Percentiles rank a stretch among this genome's conserved stretches.
Conservation (phyloP, 2,329 filamentous ascomycete species). For the Herpotrichia juniperi region DNA sequence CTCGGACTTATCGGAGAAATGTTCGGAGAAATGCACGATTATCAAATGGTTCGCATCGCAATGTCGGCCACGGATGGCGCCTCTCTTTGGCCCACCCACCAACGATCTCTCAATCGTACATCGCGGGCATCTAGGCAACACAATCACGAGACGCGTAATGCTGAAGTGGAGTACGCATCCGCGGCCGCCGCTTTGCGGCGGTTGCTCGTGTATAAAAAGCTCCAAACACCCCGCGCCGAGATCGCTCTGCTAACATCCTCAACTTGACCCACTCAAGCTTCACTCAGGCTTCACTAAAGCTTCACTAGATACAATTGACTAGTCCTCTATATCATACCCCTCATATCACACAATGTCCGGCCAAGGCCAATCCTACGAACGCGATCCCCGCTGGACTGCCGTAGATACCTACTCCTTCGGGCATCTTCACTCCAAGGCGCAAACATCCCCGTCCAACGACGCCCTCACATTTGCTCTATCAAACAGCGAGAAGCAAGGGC, state of each 20-base stretch:
- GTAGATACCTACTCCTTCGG: slow-evolving; percentile 46
- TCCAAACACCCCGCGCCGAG: background rate
- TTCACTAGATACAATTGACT: background rate
- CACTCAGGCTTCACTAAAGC: background rate
- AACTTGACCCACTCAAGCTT: too few relatives aligned
- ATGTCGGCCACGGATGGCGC: background rate
- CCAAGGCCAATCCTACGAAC: slow-evolving; percentile 26
- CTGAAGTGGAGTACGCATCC: background rate
- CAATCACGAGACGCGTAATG: background rate
- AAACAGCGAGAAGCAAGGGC: slow-evolving; percentile 25
- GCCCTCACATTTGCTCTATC: slow-evolving; percentile 30
- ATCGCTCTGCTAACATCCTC: background rate
- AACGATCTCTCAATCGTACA: background rate
- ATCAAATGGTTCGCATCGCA: background rate
- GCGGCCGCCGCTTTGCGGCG: background rate
- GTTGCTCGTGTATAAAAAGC: background rate
- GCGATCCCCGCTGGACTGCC: slow-evolving; percentile 45
- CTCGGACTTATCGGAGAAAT: too few relatives aligned
- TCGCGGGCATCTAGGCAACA: background rate
- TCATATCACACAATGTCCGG: background rate
- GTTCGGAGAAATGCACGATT: slow-evolving; percentile 1
- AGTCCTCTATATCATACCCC: background rate
- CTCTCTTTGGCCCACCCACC: background rate
- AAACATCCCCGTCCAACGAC: slow-evolving; percentile 29
- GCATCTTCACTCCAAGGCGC: slow-evolving; percentile 39